Base-by-base conservation (phyloP, 1,139 yeast species). In the Hansenula lynferdii region DNA sequence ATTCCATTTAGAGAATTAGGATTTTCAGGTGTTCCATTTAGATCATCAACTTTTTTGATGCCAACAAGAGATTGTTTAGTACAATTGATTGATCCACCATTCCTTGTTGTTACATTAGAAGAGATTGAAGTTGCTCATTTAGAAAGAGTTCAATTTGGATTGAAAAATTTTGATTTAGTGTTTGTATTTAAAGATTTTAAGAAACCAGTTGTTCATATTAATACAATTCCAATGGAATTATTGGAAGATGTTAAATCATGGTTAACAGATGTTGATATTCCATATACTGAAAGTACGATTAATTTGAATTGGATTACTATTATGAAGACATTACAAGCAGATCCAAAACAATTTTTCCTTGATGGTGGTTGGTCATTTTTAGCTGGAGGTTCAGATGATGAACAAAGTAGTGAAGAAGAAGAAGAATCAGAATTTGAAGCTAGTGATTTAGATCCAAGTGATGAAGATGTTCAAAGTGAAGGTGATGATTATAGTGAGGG, bases 341-440 rank as follows among this genome's bases (percentile, higher is more conserved):
- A 92, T 61, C 97, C 98, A 15, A 87, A 87, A 59, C 95, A 87
- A 58, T 92, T 92, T 66, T 92, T 90, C 62, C 72, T 78, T 30
- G 92, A 85, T 56, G 98, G 98, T 39, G 97, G 98, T 39, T 92
- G 99, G 99, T 75, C 80, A 30, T 87, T 92, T 75, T 75, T 92
- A 60, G 82, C 87, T 18, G 82, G 82, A 23, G 77, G 73, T 31
- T 81, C 83, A 10, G 83, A 77, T 40, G 77, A 77, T 31, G 85
- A 75, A 48, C 78, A 71, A 38, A 83, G 75, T 28, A 77, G 74
- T 37, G 81, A 74, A 40, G 62, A 62, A 42, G 85, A 77, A 39
- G 62, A 60, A 34, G 69, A 66, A 39, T 61, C 67, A 34, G 70
- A 66, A 38, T 65, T 63, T 35, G 70, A 65, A 45, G 67, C 62